These are phyloP conservation scores for Thalassiosira hispida DNA, from an alignment of 352 stramenopile genomes.

Conservation along the genomic window DNA sequence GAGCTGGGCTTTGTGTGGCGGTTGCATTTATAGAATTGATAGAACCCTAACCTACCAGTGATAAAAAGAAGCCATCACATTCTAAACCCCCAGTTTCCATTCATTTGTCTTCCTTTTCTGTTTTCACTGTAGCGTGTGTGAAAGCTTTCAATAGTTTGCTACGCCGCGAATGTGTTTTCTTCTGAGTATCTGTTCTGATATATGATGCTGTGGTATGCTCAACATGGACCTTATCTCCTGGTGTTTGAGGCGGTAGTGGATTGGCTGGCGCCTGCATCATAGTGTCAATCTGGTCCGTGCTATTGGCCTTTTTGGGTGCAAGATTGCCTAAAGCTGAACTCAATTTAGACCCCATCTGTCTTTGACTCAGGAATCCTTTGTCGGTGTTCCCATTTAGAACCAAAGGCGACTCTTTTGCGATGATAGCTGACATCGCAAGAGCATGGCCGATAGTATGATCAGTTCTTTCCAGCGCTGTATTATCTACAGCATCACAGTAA, in stretches of 20 bases:
- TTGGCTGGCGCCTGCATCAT: not conserved
- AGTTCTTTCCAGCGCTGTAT: conserved; percentile 53
- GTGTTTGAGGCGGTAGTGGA: not conserved
- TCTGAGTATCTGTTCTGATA: conserved; percentile 22
- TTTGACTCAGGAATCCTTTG: conserved; percentile 5
- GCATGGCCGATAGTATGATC: conserved; percentile 15
- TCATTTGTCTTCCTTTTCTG: conserved; percentile 12
- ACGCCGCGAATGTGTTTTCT: conserved; percentile 34
- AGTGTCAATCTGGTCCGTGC: not conserved
- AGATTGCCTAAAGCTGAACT: not conserved
- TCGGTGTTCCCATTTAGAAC: not conserved
- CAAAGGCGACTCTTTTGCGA: conserved; percentile 1
- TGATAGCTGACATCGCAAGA: conserved; percentile 1
- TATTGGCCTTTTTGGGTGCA: conserved; percentile 13
- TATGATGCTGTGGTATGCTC: conserved; percentile 6
- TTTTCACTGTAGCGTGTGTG: conserved; percentile 13
- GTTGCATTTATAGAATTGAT: no score
- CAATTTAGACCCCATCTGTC: not conserved
- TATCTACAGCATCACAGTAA: conserved; percentile 52
- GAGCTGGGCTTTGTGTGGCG: no score
- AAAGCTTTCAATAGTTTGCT: conserved; percentile 51
- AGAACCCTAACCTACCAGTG: no score
- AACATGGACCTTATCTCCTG: conserved; percentile 7
- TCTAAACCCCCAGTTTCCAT: no score
- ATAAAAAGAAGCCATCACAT: no score